phyloP scores from a whole-genome alignment of 768 basidiomycete genomes.

The Lactarius akahatsu region DNA sequence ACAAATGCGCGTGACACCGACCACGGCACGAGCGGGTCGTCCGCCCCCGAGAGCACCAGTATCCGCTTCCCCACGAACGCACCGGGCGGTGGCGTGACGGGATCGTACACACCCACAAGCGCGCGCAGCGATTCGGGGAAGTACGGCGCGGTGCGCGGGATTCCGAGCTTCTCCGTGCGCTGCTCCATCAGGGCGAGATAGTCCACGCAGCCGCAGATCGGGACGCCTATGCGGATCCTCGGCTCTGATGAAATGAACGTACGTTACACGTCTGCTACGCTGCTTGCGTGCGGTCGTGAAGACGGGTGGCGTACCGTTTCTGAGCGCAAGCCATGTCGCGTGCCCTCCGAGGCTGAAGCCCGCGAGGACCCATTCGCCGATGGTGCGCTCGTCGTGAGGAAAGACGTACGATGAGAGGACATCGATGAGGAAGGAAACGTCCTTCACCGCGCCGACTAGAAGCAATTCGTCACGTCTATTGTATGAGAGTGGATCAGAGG shows the following conservation, averaged over 20 bases:
- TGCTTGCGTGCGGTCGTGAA: neutral
- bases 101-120: slow-evolving; percentile 49
- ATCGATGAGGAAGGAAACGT: slow-evolving; percentile 80
- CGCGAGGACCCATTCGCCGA: slow-evolving; percentile 67
- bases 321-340: slow-evolving; percentile 69
- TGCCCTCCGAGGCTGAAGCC: slow-evolving; percentile 87
- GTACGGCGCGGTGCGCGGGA: slow-evolving; percentile 50
- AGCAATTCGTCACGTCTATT: neutral
- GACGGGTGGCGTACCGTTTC: slow-evolving; percentile 49
- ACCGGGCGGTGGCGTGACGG: slow-evolving; percentile 44
- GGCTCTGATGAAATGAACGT: slow-evolving; percentile 37
- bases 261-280: neutral
- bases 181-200: slow-evolving; percentile 54
- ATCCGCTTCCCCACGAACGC: slow-evolving; percentile 73
- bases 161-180: slow-evolving; percentile 48
- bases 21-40: slow-evolving; percentile 41
- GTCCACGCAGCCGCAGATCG: slow-evolving; percentile 68
- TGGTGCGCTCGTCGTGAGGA: slow-evolving; percentile 56
- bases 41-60: slow-evolving; percentile 62
- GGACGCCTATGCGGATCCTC: slow-evolving; percentile 44
- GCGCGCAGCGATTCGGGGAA: slow-evolving; percentile 55
- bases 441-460: slow-evolving; percentile 63
- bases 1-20: slow-evolving; percentile 35
- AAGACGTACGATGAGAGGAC: slow-evolving; percentile 74
- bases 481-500: neutral